A percentile compares a stretch with the other conserved stretches of the same genome.
phyloP scores from a whole-genome alignment of 1,284 basidiomycete species.

The Phylloboletellus chloephorus region DNA sequence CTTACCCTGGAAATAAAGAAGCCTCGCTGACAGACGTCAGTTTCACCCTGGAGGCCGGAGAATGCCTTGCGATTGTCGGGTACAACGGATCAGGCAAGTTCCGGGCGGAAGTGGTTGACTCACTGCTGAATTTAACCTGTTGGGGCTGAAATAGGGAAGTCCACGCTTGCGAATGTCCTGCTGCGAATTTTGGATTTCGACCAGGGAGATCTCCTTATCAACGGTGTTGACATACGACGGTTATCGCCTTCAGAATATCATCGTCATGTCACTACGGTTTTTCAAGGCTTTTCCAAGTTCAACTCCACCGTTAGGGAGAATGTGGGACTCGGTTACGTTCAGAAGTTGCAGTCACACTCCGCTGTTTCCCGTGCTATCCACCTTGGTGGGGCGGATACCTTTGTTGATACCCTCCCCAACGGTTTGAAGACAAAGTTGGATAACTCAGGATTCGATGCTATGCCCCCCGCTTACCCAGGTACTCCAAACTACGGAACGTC shows the following conservation, averaged over 20 bases:
- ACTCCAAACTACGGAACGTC: constrained; percentile 21
- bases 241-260: constrained; percentile 67
- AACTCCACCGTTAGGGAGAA: constrained; percentile 70
- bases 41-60: constrained; percentile 64
- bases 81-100: constrained; percentile 70
- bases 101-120: constrained; percentile 4
- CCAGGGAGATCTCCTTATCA: constrained; percentile 58
- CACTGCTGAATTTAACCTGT: constrained; percentile 12
- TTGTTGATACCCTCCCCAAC: constrained; percentile 58
- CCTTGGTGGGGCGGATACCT: constrained; percentile 58
- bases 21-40: constrained; percentile 64
- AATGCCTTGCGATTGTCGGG: constrained; percentile 78
- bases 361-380: constrained; percentile 58
- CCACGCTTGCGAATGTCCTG: constrained; percentile 73
- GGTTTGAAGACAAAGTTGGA: constrained; percentile 66
- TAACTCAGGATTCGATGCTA: constrained; percentile 49
- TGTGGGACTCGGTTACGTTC: constrained; percentile 69
- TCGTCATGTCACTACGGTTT: constrained; percentile 65
- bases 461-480: constrained; percentile 36
- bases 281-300: constrained; percentile 79
- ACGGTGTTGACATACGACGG: constrained; percentile 59
- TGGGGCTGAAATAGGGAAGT: constrained; percentile 54
- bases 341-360: constrained; percentile 45
- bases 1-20: constrained; percentile 65
- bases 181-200: constrained; percentile 73